Evolutionary conservation across 805 yeast species (phyloP), one percentile per base, ranked within the genome.

Genomic region (Candida vartiovaarae): DNA sequence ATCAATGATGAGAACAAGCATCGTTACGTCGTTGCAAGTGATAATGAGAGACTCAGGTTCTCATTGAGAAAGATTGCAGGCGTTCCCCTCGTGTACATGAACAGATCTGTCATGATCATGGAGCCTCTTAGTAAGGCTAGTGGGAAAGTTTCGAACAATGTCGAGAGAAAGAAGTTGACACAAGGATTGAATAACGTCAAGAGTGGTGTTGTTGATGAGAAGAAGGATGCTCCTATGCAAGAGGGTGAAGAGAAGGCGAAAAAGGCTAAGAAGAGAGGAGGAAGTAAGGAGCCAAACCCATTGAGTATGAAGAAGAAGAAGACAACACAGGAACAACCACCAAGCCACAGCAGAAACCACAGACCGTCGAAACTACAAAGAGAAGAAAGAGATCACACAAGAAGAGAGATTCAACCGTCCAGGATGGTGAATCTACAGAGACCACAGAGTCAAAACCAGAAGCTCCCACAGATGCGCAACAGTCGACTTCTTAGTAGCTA

Each of bases 91-190:
- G 68, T 91, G 8, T 90, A 84, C 61, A 80, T 93, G 78, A 82
- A 84, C 57, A 73, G 96, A 48, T 79, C 96, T 1, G 99, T 93
- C 15, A 86, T 93, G 91, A 81, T 93, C 27, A 80, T 93, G 93
- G 99, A 93, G 64, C 96, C 97, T 6, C 67, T 89, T 52, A 84
- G 95, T 41, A 75, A 74, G 33, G 85, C 86, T 6, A 83, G 91
- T 36, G 70, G 68, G 9, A 61, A 59, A 37, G 69, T 72, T 11
- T 77, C 79, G 43, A 57, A 57, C 38, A 53, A 63, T 28, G 67
- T 72, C 34, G 99, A 93, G 63, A 60, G 66, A 2, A 69, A 72
- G 37, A 93, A 93, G 56, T 69, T 93, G 41, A 76, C 76, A 3
- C 75, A 74, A 25, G 98, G 98, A 0, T 72, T 93, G 60, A 91